Base-by-base conservation (phyloP, 1,284 basidiomycete species). In the Mycena citricolor region DNA sequence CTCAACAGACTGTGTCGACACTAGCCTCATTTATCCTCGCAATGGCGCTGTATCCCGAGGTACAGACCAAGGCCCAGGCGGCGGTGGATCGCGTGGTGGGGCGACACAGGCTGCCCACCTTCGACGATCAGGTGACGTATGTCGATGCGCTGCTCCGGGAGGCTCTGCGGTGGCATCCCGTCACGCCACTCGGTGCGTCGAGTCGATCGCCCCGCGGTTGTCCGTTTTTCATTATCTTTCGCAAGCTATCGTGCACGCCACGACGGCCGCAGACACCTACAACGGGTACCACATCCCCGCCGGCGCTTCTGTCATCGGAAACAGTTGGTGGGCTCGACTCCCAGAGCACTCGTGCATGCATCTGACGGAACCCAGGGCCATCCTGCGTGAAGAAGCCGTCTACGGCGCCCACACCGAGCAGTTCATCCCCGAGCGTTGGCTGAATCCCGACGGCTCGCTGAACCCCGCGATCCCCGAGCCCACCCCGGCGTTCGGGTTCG, bases 171-270 rank as follows among this genome's bases (percentile, higher is more conserved):
- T 67, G 63, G 64, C 41, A 46, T 5, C 49, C 46, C 2, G 50
- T 47, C 2, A 12, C 26, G 4, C 56, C 56, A 13, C 42, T 60
- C 3, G 42, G 61, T 56, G 32, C 13, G 22, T 12, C 31, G 17
- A n/a, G 2, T 6, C 26, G 11, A 29, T 29, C 26, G 8, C 7
- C 6, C 10, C 12, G n/a, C 10, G n/a, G 26, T 7, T 25, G 7
- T 14, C 3, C n/a, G 7, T 7, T 13, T 2, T 16, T 14, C 16
- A 8, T n/a, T 13, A 5, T 4, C 8, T 13, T 34, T 19, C 25
- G 14, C 22, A 35, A 72, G 69, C 49, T 36, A 54, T 66, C 5
- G 59, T 65, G 7, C 67, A 68, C 37, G 51, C 53, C 2, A 52
- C 64, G 2, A 61, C 54, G 13, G 57, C 56, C 26, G 57, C 58